Evolutionary conservation across 345 rosid species (phyloP).

Genomic region (Eucalyptus caleyi): DNA sequence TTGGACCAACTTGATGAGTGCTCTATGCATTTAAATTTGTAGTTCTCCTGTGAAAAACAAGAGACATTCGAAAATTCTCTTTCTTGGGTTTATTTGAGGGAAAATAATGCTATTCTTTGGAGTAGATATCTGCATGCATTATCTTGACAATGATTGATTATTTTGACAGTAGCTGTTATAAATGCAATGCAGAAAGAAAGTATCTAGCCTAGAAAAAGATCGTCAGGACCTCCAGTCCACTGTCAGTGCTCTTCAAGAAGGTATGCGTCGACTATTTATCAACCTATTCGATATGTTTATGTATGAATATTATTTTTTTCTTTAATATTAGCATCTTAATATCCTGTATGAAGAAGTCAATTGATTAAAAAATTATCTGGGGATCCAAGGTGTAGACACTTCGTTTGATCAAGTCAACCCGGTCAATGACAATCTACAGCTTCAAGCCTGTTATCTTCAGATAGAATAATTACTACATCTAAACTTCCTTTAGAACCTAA

Average conservation of each 20-base stretch:
- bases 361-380: not conserved
- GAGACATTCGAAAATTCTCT: not conserved
- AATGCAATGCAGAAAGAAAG: constrained; percentile 56
- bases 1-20: not conserved
- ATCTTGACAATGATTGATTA: not conserved
- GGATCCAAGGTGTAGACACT: not conserved
- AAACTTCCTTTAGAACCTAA: not conserved
- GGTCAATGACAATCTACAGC: not conserved
- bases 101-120: not conserved
- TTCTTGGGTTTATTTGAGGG: not conserved
- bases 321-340: not conserved
- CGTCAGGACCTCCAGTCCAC: constrained; percentile 84
- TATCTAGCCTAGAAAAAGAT: constrained; percentile 76
- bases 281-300: not conserved
- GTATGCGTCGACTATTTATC: constrained; percentile 5
- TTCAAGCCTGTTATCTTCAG: not conserved
- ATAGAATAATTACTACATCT: not conserved
- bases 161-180: not conserved
- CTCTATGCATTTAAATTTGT: not conserved
- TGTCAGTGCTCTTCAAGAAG: constrained; percentile 88
- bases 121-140: not conserved
- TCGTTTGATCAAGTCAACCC: not conserved
- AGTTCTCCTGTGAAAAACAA: not conserved
- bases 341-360: not conserved
- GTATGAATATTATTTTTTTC: not conserved